phyloP scores from a whole-genome alignment of 1,284 basidiomycete genomes.

The Cutaneotrichosporon mucoides region DNA sequence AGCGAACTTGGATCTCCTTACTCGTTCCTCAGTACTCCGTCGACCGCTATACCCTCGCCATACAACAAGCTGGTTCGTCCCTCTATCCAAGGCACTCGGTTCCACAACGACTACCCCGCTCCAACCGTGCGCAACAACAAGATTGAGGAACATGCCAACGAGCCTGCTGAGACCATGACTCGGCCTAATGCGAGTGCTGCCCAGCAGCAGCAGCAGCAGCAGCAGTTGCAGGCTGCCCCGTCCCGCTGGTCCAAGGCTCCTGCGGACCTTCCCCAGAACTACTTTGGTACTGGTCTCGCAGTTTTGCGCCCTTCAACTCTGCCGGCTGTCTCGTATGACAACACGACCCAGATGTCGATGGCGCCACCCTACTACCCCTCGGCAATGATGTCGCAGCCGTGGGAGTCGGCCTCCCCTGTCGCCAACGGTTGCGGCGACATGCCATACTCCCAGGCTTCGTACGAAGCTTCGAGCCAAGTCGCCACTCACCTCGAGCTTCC shows the following conservation, averaged over 20 bases:
- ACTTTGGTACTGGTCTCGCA: not conserved
- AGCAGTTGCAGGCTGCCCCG: too few species aligned
- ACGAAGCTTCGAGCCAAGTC: too few species aligned
- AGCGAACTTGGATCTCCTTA: not conserved
- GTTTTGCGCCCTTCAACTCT: not conserved
- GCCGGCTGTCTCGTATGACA: too few species aligned
- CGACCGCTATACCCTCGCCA: slow-evolving; percentile 1
- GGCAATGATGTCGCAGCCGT: too few species aligned
- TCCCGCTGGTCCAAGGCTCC: slow-evolving; percentile 3
- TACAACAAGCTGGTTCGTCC: slow-evolving; percentile 2
- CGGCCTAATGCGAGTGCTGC: not conserved
- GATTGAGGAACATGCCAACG: not conserved
- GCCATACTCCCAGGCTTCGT: too few species aligned
- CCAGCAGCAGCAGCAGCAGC: not conserved
- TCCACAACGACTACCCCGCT: not conserved
- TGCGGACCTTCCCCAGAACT: not conserved
- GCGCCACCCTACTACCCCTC: too few species aligned
- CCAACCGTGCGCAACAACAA: not conserved
- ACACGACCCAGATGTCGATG: too few species aligned
- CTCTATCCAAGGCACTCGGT: not conserved
- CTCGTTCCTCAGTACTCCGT: slow-evolving; percentile 1
- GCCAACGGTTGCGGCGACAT: too few species aligned
- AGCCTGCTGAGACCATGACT: not conserved
- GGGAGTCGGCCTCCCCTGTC: too few species aligned
- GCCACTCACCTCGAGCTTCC: not conserved